Evolutionary conservation across 352 stramenopile species (phyloP), one percentile per base, ranked within the genome.

Genomic region (Pythium coloratum): DNA sequence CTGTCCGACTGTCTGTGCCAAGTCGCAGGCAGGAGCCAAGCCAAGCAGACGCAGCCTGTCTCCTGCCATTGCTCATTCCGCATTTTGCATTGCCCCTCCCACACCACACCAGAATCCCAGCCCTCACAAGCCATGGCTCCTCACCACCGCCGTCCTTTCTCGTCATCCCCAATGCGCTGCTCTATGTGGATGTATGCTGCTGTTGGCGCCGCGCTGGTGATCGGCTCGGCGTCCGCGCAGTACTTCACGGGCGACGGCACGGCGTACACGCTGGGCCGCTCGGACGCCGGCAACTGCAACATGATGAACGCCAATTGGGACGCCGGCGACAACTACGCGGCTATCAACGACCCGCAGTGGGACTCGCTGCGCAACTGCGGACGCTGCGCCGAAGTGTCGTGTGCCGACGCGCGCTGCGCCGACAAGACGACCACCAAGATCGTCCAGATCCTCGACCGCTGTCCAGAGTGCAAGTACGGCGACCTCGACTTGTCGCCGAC

Each of bases 281-380:
- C 59, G 47, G 36, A 40, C 59, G 61, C 55, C 28, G 70, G 71
- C 60, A 77, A 77, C 58, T 77, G 71, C 57, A 72, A 67, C 58
- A 36, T 73, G 42, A 67, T 75, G 71, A n/a, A 60, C 33, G 61
- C 51, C 66, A 58, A 73, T 30, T n/a, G 36, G 32, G 42, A 71
- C 49, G 69, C 72, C 30, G 36, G 47, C 1, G 12, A 62, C 26
- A 79, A 89, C 72, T 90, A 92, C 62, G 84, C 78, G n/a, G 84
- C 84, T 6, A 62, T 92, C 33, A 92, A 91, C 64, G 71, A 83
- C 69, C 68, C 78, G 6, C 84, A 92, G 71, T 92, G 83, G 82
- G 64, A 81, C 62, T 66, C 68, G 28, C 76, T 80, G 7, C 64
- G 71, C 46, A 80, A 89, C 71, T 91, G 85, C 57, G 82, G 82